phyloP scores from a whole-genome alignment of 345 rosid species.

The Acer campestre region DNA sequence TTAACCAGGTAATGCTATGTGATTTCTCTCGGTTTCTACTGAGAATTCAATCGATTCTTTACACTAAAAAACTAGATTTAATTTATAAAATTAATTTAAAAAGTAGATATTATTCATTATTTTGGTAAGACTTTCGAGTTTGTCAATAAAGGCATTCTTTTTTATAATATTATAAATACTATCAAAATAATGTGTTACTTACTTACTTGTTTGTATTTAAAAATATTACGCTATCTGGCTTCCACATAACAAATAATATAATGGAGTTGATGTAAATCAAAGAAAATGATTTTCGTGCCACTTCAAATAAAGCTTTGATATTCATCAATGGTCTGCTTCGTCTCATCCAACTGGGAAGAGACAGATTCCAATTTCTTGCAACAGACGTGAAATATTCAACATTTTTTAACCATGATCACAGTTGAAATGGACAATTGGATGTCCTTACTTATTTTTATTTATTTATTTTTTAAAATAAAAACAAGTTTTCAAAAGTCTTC shows the following conservation, averaged over 20 bases:
- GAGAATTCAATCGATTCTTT: not conserved
- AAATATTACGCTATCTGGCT: no score
- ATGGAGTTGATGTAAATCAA: no score
- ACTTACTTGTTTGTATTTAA: no score
- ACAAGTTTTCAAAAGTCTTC: no score
- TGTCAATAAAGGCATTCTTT: no score
- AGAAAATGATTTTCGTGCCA: not conserved
- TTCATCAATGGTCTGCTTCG: conserved; percentile 43
- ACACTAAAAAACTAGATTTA: not conserved
- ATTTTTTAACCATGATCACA: conserved; percentile 57
- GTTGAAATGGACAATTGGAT: conserved; percentile 25
- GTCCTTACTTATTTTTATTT: no score
- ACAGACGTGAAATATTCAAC: conserved; percentile 65
- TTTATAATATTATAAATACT: no score
- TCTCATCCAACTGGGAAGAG: conserved; percentile 57
- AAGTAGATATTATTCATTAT: not conserved
- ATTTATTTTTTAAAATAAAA: no score
- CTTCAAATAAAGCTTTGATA: conserved; percentile 38
- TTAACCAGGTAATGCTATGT: no score
- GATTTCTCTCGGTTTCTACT: not conserved
- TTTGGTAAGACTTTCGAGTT: not conserved
- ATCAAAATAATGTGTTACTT: no score
- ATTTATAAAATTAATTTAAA: no score
- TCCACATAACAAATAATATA: no score
- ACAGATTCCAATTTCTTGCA: conserved; percentile 66